Percentiles rank a stretch among this genome's conserved stretches.
Conservation (phyloP, 768 basidiomycete genomes). For the Epithele typhae region DNA sequence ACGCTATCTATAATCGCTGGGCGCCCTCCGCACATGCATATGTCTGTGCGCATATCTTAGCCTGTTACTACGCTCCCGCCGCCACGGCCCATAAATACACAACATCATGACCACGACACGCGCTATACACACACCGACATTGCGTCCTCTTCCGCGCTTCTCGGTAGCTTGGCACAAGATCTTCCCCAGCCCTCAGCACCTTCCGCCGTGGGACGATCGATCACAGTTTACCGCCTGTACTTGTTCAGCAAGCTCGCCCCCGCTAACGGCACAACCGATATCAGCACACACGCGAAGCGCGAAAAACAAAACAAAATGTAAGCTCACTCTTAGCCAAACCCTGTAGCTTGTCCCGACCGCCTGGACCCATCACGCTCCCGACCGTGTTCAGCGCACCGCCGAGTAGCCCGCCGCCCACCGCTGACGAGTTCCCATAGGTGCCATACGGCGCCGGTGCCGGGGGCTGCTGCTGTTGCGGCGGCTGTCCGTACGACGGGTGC, state of each 20-base stretch:
- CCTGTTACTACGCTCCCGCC: too few relatives aligned
- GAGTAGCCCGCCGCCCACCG: constrained; percentile 25
- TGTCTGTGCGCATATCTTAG: too few relatives aligned
- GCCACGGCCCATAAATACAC: too few relatives aligned
- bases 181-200: too few relatives aligned
- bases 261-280: constrained; percentile 24
- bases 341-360: constrained; percentile 34
- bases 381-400: constrained; percentile 46
- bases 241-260: constrained; percentile 44
- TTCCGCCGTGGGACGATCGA: too few relatives aligned
- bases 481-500: constrained; percentile 4
- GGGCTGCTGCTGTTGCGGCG: constrained; percentile 8
- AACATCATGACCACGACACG: too few relatives aligned
- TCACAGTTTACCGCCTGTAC: constrained; percentile 20
- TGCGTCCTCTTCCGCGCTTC: too few relatives aligned
- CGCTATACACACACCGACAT: too few relatives aligned
- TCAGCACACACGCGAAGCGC: not conserved
- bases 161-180: too few relatives aligned
- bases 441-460: constrained; percentile 6
- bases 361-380: constrained; percentile 52
- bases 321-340: constrained; percentile 50
- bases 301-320: constrained; percentile 9
- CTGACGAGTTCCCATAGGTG: not conserved
- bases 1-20: too few relatives aligned
- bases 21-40: too few relatives aligned